A percentile compares a stretch with the other conserved stretches of the same genome.
Conservation (phyloP, 2,329 filamentous ascomycete species). For the Fusarium palustre region DNA sequence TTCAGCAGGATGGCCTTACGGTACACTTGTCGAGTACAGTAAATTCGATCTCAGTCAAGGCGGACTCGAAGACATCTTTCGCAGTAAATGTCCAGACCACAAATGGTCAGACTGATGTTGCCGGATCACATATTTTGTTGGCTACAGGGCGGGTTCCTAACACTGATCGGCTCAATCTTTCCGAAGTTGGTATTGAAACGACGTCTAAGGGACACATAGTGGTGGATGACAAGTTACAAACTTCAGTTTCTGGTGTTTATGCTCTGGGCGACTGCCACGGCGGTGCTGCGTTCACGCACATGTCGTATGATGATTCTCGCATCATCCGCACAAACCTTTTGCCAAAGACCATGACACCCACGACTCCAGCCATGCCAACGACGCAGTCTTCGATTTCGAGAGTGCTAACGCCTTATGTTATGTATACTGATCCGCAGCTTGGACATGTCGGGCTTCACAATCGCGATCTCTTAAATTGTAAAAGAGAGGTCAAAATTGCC, state of each 20-base stretch:
- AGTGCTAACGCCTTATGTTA: constrained; percentile 59
- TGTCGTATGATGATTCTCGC: constrained; percentile 68
- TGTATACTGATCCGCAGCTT: constrained; percentile 66
- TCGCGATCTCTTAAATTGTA: constrained; percentile 49
- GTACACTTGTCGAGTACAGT: constrained; percentile 55
- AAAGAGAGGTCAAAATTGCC: constrained; percentile 56
- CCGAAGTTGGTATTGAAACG: constrained; percentile 55
- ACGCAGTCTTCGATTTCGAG: constrained; percentile 46
- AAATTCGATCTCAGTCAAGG: constrained; percentile 41
- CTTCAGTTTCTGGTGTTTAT: constrained; percentile 57
- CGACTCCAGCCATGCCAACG: constrained; percentile 45
- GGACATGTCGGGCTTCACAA: constrained; percentile 63
- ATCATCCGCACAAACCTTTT: constrained; percentile 61
- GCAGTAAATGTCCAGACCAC: constrained; percentile 37
- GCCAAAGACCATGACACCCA: constrained; percentile 39
- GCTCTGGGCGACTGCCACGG: constrained; percentile 65
- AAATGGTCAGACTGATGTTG: constrained; percentile 43
- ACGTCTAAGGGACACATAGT: constrained; percentile 58
- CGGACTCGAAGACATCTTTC: constrained; percentile 28
- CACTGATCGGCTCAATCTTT: constrained; percentile 59
- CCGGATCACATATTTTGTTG: constrained; percentile 61
- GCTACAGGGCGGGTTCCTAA: constrained; percentile 64
- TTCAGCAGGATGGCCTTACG: constrained; percentile 59
- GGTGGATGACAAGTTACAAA: constrained; percentile 59
- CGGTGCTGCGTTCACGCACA: constrained; percentile 65